phyloP scores from a whole-genome alignment of 257 asterid genomes.

The Penstemon eatonii region DNA sequence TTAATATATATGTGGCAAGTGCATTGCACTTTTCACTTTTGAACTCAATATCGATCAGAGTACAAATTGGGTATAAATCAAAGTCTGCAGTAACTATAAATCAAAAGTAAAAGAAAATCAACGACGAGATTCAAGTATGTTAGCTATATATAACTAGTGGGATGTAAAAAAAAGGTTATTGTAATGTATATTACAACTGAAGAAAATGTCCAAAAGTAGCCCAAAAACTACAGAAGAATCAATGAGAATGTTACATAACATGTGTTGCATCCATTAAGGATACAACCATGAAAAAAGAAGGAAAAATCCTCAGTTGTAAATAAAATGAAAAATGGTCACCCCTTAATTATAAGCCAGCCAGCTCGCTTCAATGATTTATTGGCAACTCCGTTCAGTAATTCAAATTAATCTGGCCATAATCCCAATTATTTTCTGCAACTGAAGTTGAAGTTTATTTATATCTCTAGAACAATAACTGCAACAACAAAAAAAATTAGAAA shows the following conservation, averaged over 20 bases:
- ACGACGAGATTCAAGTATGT: neutral
- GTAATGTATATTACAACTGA: conserved; percentile 20
- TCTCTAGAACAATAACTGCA: conserved; percentile 92
- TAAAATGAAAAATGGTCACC: conserved; percentile 29
- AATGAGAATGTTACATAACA: conserved; percentile 51
- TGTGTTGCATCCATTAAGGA: conserved; percentile 43
- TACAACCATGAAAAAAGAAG: conserved; percentile 68
- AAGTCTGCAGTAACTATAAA: no score
- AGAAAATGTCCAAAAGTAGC: conserved; percentile 29
- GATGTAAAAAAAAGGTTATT: conserved; percentile 16
- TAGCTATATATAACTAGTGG: neutral
- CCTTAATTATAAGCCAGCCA: conserved; percentile 19
- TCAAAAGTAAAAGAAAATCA: neutral
- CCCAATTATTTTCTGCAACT: conserved; percentile 20
- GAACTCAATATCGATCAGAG: no score
- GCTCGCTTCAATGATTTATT: neutral
- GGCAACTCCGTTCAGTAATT: conserved; percentile 25
- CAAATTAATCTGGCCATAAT: conserved; percentile 14
- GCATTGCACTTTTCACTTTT: no score
- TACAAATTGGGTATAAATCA: no score
- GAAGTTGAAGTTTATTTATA: conserved; percentile 34
- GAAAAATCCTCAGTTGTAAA: conserved; percentile 21
- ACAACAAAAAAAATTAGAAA: neutral
- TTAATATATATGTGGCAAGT: no score
- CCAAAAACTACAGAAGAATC: conserved; percentile 31